These are phyloP conservation scores for Adiantum capillusveneris DNA, from an alignment of 75 land plant genomes.

Conservation along the genomic window DNA sequence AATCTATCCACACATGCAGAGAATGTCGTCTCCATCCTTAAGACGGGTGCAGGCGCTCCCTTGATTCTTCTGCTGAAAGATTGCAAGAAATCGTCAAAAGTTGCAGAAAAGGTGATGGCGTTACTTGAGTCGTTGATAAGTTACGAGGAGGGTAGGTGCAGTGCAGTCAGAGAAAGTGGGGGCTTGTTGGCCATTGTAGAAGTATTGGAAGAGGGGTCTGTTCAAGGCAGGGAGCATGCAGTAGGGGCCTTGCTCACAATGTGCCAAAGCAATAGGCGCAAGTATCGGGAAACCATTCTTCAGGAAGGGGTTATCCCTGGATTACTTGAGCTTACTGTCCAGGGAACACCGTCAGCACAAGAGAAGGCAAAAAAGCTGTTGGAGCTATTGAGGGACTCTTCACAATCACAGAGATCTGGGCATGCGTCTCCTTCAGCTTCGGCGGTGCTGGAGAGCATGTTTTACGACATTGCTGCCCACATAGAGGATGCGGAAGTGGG, in stretches of 20 bases:
- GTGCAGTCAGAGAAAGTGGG: constrained; percentile 31
- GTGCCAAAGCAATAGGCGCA: constrained; percentile 40
- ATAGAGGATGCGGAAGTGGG: constrained; percentile 42
- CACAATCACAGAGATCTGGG: constrained; percentile 13
- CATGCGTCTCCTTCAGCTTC: constrained; percentile 4
- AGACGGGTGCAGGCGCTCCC: constrained; percentile 31
- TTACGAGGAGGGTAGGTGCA: constrained; percentile 42
- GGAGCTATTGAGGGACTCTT: constrained; percentile 47
- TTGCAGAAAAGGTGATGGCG: constrained; percentile 52
- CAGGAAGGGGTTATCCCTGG: constrained; percentile 71
- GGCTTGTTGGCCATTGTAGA: constrained; percentile 62
- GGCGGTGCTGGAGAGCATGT: constrained; percentile 30
- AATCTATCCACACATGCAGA: constrained; percentile 46
- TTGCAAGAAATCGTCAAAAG: constrained; percentile 56
- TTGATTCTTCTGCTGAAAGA: constrained; percentile 43
- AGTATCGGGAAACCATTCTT: constrained; percentile 48
- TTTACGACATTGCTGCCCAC: constrained; percentile 42
- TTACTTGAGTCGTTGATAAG: constrained; percentile 47
- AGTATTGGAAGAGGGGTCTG: constrained; percentile 59
- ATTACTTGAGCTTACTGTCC: constrained; percentile 48
- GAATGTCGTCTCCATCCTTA: constrained; percentile 15
- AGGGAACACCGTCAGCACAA: constrained; percentile 46
- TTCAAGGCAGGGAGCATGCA: constrained; percentile 46
- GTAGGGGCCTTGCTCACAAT: constrained; percentile 43
- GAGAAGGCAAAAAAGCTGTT: constrained; percentile 42